phyloP scores from a whole-genome alignment of 208 protist species.

The Wallacemonas rigidus region DNA sequence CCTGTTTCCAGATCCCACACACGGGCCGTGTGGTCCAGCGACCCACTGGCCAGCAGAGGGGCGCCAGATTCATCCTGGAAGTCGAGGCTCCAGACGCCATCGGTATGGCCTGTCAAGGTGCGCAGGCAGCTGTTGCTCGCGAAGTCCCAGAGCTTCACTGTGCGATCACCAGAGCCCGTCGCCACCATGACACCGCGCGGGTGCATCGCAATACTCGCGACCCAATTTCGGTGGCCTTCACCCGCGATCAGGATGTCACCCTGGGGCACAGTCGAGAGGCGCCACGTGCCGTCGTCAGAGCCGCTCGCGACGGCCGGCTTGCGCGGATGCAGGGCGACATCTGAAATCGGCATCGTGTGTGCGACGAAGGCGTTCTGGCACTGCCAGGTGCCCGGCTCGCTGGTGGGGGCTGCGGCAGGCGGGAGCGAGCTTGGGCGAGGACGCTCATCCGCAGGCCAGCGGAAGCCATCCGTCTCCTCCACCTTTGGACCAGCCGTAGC shows the following conservation, averaged over 20 bases:
- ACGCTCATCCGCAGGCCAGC: conserved; percentile 79
- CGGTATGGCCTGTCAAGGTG: conserved; percentile 94
- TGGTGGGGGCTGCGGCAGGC: not conserved
- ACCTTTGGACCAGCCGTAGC: conserved; percentile 6
- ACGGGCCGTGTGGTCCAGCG: conserved; percentile 94
- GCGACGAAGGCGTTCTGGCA: conserved; percentile 71
- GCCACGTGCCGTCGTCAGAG: conserved; percentile 96
- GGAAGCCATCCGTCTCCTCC: conserved; percentile 37
- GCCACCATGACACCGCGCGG: conserved; percentile 93
- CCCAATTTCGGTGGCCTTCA: conserved; percentile 95
- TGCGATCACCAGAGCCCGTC: conserved; percentile 95
- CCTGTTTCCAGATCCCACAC: conserved; percentile 93
- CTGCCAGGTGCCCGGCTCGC: conserved; percentile 57
- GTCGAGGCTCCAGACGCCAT: conserved; percentile 93
- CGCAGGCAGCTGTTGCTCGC: conserved; percentile 75
- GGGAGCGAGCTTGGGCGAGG: conserved; percentile 15
- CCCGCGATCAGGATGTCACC: conserved; percentile 95
- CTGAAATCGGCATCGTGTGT: conserved; percentile 88
- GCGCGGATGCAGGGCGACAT: conserved; percentile 91
- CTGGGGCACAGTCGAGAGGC: conserved; percentile 89
- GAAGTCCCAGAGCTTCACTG: conserved; percentile 97
- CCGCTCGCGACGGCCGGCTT: conserved; percentile 95
- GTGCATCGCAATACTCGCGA: conserved; percentile 86
- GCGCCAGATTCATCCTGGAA: conserved; percentile 94
- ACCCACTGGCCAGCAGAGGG: conserved; percentile 86